Base-by-base conservation (phyloP, 805 yeast genomes). In the Candida alai region DNA sequence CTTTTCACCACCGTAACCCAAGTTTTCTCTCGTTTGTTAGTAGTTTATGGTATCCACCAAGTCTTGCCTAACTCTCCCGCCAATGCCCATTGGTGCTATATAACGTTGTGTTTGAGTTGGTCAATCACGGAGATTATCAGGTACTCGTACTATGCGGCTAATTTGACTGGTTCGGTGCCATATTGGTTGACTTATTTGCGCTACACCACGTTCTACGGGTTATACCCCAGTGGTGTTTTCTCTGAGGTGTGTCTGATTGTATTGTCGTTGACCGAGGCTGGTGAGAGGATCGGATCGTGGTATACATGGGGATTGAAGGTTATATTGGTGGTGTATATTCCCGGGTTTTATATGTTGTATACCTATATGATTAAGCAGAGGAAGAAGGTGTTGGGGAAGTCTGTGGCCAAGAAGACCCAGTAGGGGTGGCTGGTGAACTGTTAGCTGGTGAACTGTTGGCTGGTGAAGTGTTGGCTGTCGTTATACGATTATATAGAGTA, bases 161-260 rank as follows among this genome's bases (percentile, higher is more conserved):
- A 78, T 45, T 59, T 84, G 41, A 53, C 58, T 17, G 64, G 70
- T 19, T 51, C 62, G 1, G 80, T 84, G 11, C 84, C 93, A 4
- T 48, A 52, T 24, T 54, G 64, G 52, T 67, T 90, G 45, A 73
- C 79, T 13, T 74, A 81, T 71, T 62, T 87, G 43, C 75, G 98
- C 51, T 93, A 93, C 70, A 84, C 84, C 43, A 63, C 86, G 18
- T 93, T 93, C 60, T 73, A 75, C 45, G 75, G 86, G 2, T 66
- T 93, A 44, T 93, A 93, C 52, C 98, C 98, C 13, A 58, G 83
- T 14, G 98, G 98, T 3, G 96, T 89, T n/a, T 74, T 84, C 2
- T 78, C 90, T 41, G 98, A 93, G 57, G 68, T 84, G 40, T 51
- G 68, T 22, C 75, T 87, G 61, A 70, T 86, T 39, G 81, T 76